phyloP scores from a whole-genome alignment of 2,329 filamentous ascomycete species.

The Didymella arachidicola region DNA sequence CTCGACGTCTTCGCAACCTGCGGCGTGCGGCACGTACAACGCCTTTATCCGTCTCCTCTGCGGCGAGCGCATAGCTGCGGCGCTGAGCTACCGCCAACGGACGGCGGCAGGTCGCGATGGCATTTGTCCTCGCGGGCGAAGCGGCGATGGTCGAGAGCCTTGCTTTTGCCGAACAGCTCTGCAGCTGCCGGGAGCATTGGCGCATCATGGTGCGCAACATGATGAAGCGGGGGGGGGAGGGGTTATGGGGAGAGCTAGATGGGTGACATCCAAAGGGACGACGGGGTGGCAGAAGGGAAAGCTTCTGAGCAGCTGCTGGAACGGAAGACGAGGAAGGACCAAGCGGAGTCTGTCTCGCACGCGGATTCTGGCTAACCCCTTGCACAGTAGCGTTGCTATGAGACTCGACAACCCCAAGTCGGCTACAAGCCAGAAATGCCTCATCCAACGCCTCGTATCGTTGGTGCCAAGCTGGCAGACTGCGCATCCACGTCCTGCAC shows the following conservation, averaged over 20 bases:
- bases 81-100: conserved; percentile 57
- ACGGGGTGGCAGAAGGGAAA: conserved; percentile 28
- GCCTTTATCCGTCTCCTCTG: conserved; percentile 66
- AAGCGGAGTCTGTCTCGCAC: conserved; percentile 20
- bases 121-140: conserved; percentile 47
- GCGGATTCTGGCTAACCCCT: conserved; percentile 21
- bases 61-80: conserved; percentile 66
- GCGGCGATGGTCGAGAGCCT: conserved; percentile 53
- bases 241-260: conserved; percentile 27
- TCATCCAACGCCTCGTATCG: conserved; percentile 21
- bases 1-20: conserved; percentile 9
- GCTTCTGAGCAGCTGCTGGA: conserved; percentile 25
- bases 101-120: conserved; percentile 58
- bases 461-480: conserved; percentile 7
- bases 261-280: conserved; percentile 45
- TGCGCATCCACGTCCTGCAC: conserved; percentile 8
- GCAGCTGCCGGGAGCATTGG: conserved; percentile 71
- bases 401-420: conserved; percentile 5
- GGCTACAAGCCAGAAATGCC: conserved; percentile 26
- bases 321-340: conserved; percentile 18
- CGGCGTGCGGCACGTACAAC: conserved; percentile 59
- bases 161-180: conserved; percentile 59
- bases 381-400: conserved; percentile 13
- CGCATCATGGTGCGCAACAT: conserved; percentile 77
- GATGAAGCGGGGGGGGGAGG: conserved; percentile 49